Evolutionary conservation across 176 grass and related monocot genomes (phyloP).

Genomic region (Saccharum spontaneum): DNA sequence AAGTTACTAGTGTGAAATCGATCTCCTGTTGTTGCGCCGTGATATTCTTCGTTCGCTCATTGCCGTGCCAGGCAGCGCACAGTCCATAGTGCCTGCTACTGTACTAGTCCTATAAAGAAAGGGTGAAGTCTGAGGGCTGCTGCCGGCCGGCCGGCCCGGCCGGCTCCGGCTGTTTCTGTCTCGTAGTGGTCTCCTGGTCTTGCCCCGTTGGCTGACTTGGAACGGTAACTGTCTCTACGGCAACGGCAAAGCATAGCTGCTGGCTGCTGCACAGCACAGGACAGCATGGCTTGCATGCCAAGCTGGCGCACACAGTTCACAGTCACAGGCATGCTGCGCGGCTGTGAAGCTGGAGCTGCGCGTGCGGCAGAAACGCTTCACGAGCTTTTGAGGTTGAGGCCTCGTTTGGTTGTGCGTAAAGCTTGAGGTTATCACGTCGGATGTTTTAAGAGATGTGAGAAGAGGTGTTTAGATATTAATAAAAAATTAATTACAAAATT

Average conservation of each 20-base stretch:
- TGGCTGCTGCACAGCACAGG: background rate
- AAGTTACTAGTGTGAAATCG: background rate
- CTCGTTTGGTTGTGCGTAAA: too few relatives aligned
- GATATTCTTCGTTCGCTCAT: too few relatives aligned
- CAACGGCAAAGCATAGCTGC: background rate
- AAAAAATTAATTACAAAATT: too few relatives aligned
- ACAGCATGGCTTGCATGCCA: background rate
- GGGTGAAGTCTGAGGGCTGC: too few relatives aligned
- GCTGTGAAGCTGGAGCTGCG: background rate
- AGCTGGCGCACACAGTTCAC: background rate
- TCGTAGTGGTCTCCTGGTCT: background rate
- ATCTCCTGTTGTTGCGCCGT: background rate
- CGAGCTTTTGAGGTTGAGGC: background rate
- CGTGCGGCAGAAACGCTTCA: background rate
- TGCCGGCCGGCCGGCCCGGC: background rate
- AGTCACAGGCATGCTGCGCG: background rate
- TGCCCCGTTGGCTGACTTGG: conserved; percentile 12
- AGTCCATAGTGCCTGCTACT: too few relatives aligned
- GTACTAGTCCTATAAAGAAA: too few relatives aligned
- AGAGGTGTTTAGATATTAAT: too few relatives aligned
- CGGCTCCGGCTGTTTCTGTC: too few relatives aligned
- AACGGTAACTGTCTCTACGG: conserved; percentile 5
- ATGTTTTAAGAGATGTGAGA: too few relatives aligned
- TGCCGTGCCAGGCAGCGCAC: background rate
- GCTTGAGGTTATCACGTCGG: too few relatives aligned